Conservation (phyloP, 371 early-diverging fungal species). For the Lichtheimia hyalospora region DNA sequence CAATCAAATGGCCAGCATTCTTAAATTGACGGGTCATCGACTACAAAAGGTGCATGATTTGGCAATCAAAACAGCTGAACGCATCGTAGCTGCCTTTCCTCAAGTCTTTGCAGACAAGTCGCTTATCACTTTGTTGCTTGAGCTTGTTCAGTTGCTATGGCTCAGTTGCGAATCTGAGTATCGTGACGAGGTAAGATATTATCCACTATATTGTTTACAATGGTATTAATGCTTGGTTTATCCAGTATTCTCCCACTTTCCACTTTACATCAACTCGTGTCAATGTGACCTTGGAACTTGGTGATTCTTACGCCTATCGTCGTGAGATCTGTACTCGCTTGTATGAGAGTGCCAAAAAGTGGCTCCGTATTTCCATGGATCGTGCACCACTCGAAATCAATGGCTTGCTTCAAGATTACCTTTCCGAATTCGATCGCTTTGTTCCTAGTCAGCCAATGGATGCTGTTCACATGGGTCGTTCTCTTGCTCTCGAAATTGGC, state of each 20-base stretch:
- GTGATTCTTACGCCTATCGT: conserved; percentile 78
- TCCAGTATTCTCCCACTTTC: conserved; percentile 69
- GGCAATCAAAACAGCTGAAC: conserved; percentile 57
- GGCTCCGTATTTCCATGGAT: conserved; percentile 62
- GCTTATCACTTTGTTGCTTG: conserved; percentile 63
- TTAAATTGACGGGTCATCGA: conserved; percentile 69
- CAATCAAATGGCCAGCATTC: conserved; percentile 60
- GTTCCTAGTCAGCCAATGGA: conserved; percentile 47
- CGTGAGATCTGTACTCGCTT: conserved; percentile 65
- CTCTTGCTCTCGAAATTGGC: conserved; percentile 74
- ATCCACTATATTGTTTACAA: background rate
- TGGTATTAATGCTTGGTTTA: background rate
- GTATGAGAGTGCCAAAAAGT: conserved; percentile 64
- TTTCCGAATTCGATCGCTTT: conserved; percentile 57
- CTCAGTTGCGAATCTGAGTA: conserved; percentile 80
- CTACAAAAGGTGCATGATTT: conserved; percentile 64
- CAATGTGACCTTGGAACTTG: conserved; percentile 69
- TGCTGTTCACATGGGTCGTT: conserved; percentile 68
- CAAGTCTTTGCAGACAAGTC: conserved; percentile 72
- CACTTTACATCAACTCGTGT: conserved; percentile 68
- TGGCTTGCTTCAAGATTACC: conserved; percentile 66
- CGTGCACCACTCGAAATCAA: conserved; percentile 61
- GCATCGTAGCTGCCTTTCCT: conserved; percentile 63
- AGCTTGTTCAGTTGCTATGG: conserved; percentile 80
- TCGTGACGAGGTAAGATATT: conserved; percentile 58